These are phyloP conservation scores for Daldinia grandis DNA, from an alignment of 495 filamentous ascomycete genomes.

Conservation along the genomic window DNA sequence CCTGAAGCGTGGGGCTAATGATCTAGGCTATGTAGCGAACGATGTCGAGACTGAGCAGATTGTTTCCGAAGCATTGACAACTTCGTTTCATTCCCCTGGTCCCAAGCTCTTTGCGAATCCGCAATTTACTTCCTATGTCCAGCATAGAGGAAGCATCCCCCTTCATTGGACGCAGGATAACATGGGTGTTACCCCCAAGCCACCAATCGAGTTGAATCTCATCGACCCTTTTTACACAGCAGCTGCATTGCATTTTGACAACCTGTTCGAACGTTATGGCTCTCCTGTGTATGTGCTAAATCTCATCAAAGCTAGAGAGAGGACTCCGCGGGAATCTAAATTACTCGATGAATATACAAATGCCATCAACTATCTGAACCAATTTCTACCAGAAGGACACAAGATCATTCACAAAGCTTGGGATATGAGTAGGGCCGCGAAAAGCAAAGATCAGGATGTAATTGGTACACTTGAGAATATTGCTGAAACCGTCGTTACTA, in stretches of 20 bases:
- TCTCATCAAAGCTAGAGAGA: constrained; percentile 87
- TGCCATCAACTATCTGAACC: constrained; percentile 91
- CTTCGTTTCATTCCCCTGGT: constrained; percentile 93
- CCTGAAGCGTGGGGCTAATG: constrained; percentile 93
- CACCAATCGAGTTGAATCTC: constrained; percentile 91
- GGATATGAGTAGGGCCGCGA: constrained; percentile 97
- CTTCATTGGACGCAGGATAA: constrained; percentile 98
- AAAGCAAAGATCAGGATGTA: constrained; percentile 93
- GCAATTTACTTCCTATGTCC: constrained; percentile 93
- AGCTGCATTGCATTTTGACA: constrained; percentile 96
- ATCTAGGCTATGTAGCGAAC: constrained; percentile 95
- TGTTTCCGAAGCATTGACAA: constrained; percentile 90
- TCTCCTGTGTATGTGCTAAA: constrained; percentile 92
- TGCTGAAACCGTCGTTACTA: constrained; percentile 82
- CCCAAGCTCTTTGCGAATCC: constrained; percentile 87
- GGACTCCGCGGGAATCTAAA: constrained; percentile 92
- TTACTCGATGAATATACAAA: constrained; percentile 86
- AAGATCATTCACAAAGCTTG: constrained; percentile 93
- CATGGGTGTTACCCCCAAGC: constrained; percentile 93
- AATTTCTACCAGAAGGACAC: constrained; percentile 83
- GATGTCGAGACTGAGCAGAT: constrained; percentile 99
- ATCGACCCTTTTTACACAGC: constrained; percentile 95
- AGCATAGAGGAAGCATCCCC: constrained; percentile 96
- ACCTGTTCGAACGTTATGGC: constrained; percentile 93
- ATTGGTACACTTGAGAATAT: constrained; percentile 90